Evolutionary conservation across 495 filamentous ascomycete genomes (phyloP).

Genomic region (Aspergillus steynii): DNA sequence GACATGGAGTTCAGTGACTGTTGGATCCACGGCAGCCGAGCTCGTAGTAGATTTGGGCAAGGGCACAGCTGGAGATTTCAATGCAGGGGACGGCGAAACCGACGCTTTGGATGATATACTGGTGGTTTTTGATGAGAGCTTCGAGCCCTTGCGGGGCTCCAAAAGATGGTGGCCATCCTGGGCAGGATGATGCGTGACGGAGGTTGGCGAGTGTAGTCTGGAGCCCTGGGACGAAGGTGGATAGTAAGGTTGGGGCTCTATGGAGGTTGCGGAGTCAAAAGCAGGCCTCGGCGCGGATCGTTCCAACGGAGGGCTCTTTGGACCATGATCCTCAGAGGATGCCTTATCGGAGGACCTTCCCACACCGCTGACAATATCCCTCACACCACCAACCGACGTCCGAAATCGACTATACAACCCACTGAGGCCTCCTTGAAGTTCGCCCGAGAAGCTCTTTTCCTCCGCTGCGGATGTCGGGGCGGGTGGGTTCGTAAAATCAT

Average conservation of each 20-base stretch:
- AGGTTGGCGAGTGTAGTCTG: conserved; percentile 43
- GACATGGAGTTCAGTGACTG: conserved; percentile 57
- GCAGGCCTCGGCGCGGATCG: conserved; percentile 29
- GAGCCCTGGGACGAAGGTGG: conserved; percentile 39
- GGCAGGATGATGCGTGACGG: conserved; percentile 29
- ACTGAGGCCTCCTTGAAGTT: conserved; percentile 79
- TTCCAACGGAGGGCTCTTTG: conserved; percentile 31
- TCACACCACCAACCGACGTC: conserved; percentile 72
- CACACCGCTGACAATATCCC: conserved; percentile 52
- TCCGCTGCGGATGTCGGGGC: conserved; percentile 54
- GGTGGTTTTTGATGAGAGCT: conserved; percentile 55
- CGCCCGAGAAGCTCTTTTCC: conserved; percentile 65
- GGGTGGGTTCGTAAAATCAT: conserved; percentile 66
- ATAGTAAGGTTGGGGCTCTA: conserved; percentile 30
- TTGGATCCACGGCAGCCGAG: conserved; percentile 36
- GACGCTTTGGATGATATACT: conserved; percentile 55
- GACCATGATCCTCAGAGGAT: conserved; percentile 23
- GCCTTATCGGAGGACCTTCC: conserved; percentile 41
- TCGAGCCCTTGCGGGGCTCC: conserved; percentile 48
- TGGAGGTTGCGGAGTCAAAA: conserved; percentile 22
- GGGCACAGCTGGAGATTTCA: conserved; percentile 40
- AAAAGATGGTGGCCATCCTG: conserved; percentile 39
- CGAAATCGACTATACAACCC: conserved; percentile 81
- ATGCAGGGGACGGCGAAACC: conserved; percentile 40
- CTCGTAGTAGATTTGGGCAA: conserved; percentile 48